Evolutionary conservation across 306 rosid genomes (phyloP), one percentile per base, ranked within the genome.

Genomic region (Vicia sativa): DNA sequence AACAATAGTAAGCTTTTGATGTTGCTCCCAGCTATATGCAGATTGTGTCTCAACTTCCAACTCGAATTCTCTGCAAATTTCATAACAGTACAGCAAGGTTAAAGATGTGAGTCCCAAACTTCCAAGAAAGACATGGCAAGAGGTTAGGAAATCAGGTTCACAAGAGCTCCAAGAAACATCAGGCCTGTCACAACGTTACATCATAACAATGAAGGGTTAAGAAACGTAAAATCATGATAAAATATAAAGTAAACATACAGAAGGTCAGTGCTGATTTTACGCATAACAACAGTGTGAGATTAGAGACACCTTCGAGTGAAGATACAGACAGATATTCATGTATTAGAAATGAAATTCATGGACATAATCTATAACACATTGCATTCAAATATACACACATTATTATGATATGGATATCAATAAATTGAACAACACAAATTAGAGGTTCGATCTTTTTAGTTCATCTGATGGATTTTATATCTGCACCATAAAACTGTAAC

Each of bases 71-170:
- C 99, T 95, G 97, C 99, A 90, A 90, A 90, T 83, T 86, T 87
- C 91, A 93, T 70, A 89, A 95, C 91, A 90, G 80, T 81, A 90
- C 97, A 93, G 87, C 97, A 90, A 93, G 95, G 95, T 93, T 93
- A 93, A 90, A 85, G 91, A 82, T 62, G 98, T 90, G 97, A 93
- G 95, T 90, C 99, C 93, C 92, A 95, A 89, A 95, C 96, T 95
- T 90, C 95, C 87, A 95, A 95, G 91, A 88, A 95, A 95, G 86
- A 90, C 97, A 90, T 90, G 96, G 96, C 95, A 95, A 90, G 86
- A 86, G 92, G 97, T 77, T 81, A 90, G 85, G 96, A 88, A 90
- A 90, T 90, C 96, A 86, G 93, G 97, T 81, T 88, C 91, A 91
- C 87, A 88, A 88, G 85, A 81, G 96, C 97, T 90, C 99, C 99